These are phyloP conservation scores for Penicillium verhagenii DNA, from an alignment of 495 filamentous ascomycete genomes.

Conservation along the genomic window DNA sequence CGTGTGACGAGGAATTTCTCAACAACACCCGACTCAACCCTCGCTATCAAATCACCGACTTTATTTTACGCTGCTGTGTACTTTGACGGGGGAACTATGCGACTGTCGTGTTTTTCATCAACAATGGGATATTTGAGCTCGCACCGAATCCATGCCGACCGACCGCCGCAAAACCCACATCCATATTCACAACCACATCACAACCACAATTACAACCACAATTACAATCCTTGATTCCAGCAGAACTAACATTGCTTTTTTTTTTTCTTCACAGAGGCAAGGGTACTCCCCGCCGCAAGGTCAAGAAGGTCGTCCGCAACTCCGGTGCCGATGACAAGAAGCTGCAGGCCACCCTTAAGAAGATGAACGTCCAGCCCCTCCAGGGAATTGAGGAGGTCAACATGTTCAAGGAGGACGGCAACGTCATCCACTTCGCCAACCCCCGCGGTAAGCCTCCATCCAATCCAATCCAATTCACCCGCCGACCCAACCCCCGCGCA, in stretches of 20 bases:
- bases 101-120: not conserved
- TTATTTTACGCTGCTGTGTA: not conserved
- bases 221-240: not conserved
- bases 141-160: conserved; percentile 1
- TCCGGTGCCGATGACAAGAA: conserved; percentile 97
- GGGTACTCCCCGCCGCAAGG: conserved; percentile 94
- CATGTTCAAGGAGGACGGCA: conserved; percentile 99
- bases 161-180: conserved; percentile 1
- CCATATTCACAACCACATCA: not conserved
- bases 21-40: not conserved
- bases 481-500: not conserved
- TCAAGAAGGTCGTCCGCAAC: conserved; percentile 94
- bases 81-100: not conserved
- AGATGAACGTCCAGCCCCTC: conserved; percentile 95
- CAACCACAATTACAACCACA: not conserved
- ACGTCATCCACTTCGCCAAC: conserved; percentile 97
- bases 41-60: not conserved
- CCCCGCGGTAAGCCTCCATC: conserved; percentile 74
- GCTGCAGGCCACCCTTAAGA: conserved; percentile 91
- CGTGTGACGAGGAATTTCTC: conserved; percentile 5
- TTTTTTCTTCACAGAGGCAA: conserved; percentile 68
- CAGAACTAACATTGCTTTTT: conserved; percentile 11
- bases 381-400: conserved; percentile 99
- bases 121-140: not conserved
- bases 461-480: not conserved